Percentiles rank a stretch among this genome's conserved stretches.
Evolutionary conservation across 257 asterid genomes (phyloP).

Genomic region (Orobanche coerulescens): DNA sequence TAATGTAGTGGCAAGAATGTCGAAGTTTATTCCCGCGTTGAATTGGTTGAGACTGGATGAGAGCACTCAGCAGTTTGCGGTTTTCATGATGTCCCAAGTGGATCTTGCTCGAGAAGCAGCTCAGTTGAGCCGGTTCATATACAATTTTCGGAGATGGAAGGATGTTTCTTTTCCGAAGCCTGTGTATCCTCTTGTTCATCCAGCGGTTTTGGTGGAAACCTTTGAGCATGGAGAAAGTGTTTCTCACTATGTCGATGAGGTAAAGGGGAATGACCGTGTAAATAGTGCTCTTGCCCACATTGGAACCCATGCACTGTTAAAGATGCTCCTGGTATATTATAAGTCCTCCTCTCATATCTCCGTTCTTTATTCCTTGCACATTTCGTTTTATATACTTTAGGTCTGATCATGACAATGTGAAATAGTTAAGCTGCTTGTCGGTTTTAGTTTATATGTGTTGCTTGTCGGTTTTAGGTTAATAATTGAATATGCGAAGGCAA

Average conservation of each 20-base stretch:
- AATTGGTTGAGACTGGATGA: conserved; percentile 90
- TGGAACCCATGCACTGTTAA: conserved; percentile 80
- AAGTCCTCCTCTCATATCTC: too few species aligned
- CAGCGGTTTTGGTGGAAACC: conserved; percentile 86
- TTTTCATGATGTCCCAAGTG: conserved; percentile 87
- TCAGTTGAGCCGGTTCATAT: conserved; percentile 76
- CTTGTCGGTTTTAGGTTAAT: not conserved
- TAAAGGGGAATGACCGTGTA: conserved; percentile 50
- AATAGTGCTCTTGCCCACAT: conserved; percentile 86
- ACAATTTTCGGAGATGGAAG: conserved; percentile 79
- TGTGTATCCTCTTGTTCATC: conserved; percentile 84
- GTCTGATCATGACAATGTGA: conserved; percentile 1
- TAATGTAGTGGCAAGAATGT: conserved; percentile 52
- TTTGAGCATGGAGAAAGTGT: conserved; percentile 89
- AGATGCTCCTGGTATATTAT: conserved; percentile 73
- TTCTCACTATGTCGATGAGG: conserved; percentile 63
- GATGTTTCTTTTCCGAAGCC: conserved; percentile 91
- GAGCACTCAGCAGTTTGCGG: conserved; percentile 77
- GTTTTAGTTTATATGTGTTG: not conserved
- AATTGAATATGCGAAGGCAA: not conserved
- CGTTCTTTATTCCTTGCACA: too few species aligned
- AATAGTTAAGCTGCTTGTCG: not conserved
- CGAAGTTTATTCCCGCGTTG: conserved; percentile 56
- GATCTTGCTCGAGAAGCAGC: conserved; percentile 94
- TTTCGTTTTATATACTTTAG: not conserved